Evolutionary conservation across 2,329 filamentous ascomycete species (phyloP).

Genomic region (Fusarium protoensiforme): DNA sequence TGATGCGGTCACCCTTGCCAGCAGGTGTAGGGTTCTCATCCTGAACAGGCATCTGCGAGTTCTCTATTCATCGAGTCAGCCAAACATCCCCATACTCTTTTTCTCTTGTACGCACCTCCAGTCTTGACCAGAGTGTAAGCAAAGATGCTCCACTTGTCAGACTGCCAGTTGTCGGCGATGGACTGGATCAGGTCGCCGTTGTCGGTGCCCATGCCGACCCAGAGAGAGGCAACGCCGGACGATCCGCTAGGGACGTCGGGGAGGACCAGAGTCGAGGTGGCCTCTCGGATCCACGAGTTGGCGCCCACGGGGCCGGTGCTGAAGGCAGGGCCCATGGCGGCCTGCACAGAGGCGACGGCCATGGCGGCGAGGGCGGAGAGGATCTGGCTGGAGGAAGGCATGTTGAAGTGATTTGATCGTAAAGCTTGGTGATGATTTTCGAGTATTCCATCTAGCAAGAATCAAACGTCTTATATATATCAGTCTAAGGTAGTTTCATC

Average conservation of each 20-base stretch:
- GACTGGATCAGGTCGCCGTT: conserved; percentile 60
- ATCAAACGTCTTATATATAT: neutral
- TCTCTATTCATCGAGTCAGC: neutral
- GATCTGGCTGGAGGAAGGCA: conserved; percentile 29
- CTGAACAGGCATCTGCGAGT: conserved; percentile 29
- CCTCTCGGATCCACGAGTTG: conserved; percentile 55
- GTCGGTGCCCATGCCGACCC: conserved; percentile 61
- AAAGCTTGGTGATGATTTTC: neutral
- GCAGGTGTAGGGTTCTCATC: conserved; percentile 23
- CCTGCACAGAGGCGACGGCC: conserved; percentile 28
- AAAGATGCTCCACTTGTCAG: conserved; percentile 52
- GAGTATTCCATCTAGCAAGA: neutral
- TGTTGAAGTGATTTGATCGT: neutral
- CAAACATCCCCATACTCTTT: neutral
- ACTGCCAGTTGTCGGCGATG: conserved; percentile 52
- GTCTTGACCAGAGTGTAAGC: conserved; percentile 55
- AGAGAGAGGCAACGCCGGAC: conserved; percentile 53
- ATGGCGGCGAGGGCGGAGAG: conserved; percentile 29
- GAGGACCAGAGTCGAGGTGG: conserved; percentile 56
- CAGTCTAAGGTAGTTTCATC: neutral
- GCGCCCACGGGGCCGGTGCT: conserved; percentile 56
- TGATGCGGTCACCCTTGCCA: conserved; percentile 24
- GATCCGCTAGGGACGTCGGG: conserved; percentile 51
- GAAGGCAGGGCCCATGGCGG: conserved; percentile 52
- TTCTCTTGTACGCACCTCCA: conserved; percentile 16